These are phyloP conservation scores for Microascus cirrosus DNA, from an alignment of 2,329 filamentous ascomycete genomes.

Conservation along the genomic window DNA sequence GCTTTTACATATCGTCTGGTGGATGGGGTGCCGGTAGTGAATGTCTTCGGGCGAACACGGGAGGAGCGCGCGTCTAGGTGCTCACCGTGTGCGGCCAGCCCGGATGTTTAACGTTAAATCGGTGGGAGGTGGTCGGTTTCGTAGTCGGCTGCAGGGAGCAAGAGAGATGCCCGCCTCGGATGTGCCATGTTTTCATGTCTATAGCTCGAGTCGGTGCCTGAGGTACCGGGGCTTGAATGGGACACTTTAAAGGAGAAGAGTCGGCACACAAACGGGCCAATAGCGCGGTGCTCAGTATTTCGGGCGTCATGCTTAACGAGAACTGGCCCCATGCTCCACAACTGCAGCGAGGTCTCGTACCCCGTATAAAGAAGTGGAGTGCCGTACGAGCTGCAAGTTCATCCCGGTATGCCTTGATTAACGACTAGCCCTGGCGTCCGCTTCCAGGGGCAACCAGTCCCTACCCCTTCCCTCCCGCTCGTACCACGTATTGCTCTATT, in stretches of 20 bases:
- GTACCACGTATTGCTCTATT: not conserved
- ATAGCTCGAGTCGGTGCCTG: not conserved
- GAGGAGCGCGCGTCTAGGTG: not conserved
- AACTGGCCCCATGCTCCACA: not conserved
- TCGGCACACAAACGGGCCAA: not conserved
- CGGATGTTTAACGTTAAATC: not conserved
- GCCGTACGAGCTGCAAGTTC: too few relatives aligned
- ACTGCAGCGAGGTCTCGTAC: not conserved
- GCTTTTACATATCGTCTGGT: not conserved
- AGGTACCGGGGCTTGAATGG: not conserved
- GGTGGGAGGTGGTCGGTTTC: not conserved
- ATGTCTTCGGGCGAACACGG: not conserved
- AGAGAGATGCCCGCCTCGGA: not conserved
- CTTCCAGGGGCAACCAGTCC: not conserved
- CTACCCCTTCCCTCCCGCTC: not conserved
- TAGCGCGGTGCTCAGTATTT: not conserved
- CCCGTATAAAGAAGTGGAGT: not conserved
- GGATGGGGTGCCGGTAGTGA: not conserved
- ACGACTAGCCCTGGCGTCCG: not conserved
- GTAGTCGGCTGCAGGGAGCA: not conserved
- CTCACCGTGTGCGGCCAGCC: not conserved
- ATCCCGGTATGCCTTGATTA: too few relatives aligned
- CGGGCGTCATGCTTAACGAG: not conserved
- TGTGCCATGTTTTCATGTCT: not conserved
- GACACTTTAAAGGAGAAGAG: not conserved